Conservation (phyloP, 441 rosid species). For the Euphorbia corollata region DNA sequence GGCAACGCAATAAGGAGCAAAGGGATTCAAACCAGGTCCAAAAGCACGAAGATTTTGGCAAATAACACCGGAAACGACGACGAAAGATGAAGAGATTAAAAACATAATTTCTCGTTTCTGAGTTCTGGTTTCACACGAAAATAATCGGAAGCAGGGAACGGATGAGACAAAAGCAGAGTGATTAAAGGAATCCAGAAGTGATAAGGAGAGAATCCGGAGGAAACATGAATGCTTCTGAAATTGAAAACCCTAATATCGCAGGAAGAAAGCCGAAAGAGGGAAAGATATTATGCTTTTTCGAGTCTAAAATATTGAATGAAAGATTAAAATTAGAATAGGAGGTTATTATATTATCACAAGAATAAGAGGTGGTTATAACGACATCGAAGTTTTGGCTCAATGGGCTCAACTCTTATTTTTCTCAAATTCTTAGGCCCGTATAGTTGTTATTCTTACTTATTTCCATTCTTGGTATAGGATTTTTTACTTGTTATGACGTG, state of each 20-base stretch:
- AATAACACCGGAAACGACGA: conserved; percentile 29
- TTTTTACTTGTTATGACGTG: too few species aligned
- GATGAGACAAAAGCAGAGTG: neutral
- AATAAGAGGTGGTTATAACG: too few species aligned
- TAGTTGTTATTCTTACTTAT: too few species aligned
- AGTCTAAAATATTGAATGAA: too few species aligned
- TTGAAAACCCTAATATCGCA: conserved; percentile 6
- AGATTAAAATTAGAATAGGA: too few species aligned
- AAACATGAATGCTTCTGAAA: conserved; percentile 4
- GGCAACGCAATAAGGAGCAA: conserved; percentile 75
- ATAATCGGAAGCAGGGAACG: neutral
- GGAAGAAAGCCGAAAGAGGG: too few species aligned
- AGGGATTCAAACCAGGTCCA: conserved; percentile 88
- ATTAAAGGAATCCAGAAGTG: conserved; percentile 10
- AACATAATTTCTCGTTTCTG: conserved; percentile 36
- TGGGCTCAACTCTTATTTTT: too few species aligned
- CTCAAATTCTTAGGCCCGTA: too few species aligned
- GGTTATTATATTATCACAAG: too few species aligned
- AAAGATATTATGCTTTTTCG: too few species aligned
- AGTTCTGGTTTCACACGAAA: neutral
- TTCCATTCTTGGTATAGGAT: too few species aligned
- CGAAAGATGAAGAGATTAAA: conserved; percentile 33
- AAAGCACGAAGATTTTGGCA: conserved; percentile 55
- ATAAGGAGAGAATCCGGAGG: conserved; percentile 9
- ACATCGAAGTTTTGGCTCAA: too few species aligned